phyloP scores from a whole-genome alignment of 208 protist species.

The Leishmania guyanensis region DNA sequence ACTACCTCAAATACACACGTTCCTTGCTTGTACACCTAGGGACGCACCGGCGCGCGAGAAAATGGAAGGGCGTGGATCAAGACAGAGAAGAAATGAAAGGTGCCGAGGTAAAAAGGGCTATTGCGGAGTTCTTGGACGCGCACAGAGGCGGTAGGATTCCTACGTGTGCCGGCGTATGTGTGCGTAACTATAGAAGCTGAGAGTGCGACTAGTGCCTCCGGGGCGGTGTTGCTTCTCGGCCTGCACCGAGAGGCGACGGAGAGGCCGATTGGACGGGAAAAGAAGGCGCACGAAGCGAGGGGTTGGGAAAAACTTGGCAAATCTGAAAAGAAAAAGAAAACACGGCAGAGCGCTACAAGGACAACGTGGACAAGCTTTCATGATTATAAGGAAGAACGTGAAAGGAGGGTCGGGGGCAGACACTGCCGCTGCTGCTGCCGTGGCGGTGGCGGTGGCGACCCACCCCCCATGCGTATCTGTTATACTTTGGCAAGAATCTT shows the following conservation, averaged over 20 bases:
- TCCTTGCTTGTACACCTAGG: neutral
- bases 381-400: neutral
- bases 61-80: neutral
- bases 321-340: neutral
- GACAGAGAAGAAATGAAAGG: neutral
- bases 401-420: neutral
- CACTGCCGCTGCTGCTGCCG: neutral
- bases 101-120: neutral
- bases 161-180: neutral
- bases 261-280: neutral
- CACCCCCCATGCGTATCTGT: neutral
- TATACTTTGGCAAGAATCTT: neutral
- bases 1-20: neutral
- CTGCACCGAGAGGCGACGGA: neutral
- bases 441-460: neutral
- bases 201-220: neutral
- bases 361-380: neutral
- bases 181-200: neutral
- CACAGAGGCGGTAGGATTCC: neutral
- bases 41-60: neutral
- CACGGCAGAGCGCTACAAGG: neutral
- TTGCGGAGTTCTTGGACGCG: neutral
- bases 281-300: neutral
- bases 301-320: neutral
- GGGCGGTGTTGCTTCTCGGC: neutral